Percentiles rank a stretch among this genome's conserved stretches.
Evolutionary conservation across 2,329 filamentous ascomycete genomes (phyloP).

Genomic region (Epichloe scottii): DNA sequence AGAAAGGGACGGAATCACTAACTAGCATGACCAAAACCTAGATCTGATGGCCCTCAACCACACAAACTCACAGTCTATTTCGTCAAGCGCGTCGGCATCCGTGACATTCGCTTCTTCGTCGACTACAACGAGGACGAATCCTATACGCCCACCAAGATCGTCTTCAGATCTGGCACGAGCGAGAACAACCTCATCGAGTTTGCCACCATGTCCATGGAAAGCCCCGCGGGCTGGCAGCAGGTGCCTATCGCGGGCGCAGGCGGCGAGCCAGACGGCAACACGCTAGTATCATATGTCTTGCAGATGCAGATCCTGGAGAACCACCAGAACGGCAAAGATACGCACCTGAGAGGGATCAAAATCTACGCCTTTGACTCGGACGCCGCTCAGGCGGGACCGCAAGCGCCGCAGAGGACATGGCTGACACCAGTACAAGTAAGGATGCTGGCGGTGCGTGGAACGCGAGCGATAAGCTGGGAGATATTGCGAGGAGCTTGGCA

Average conservation of each 20-base stretch:
- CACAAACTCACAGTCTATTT: constrained; percentile 78
- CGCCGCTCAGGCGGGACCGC: constrained; percentile 24
- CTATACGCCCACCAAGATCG: constrained; percentile 89
- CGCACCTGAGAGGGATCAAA: constrained; percentile 88
- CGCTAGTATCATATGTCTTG: constrained; percentile 76
- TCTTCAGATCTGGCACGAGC: constrained; percentile 79
- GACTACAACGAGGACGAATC: constrained; percentile 91
- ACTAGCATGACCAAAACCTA: constrained; percentile 16
- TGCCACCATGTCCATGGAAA: constrained; percentile 62
- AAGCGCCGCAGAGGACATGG: constrained; percentile 17
- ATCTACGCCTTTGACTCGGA: constrained; percentile 55
- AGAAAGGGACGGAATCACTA: background rate
- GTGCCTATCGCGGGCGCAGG: constrained; percentile 49
- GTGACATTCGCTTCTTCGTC: constrained; percentile 68
- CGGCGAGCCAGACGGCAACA: constrained; percentile 53
- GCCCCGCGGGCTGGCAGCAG: constrained; percentile 82
- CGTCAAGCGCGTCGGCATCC: constrained; percentile 68
- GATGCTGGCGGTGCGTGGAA: constrained; percentile 7
- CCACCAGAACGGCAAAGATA: constrained; percentile 98
- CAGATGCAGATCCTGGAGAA: constrained; percentile 90
- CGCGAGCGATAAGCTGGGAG: constrained; percentile 14
- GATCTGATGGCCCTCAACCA: constrained; percentile 73
- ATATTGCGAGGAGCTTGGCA: constrained; percentile 17
- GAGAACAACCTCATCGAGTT: constrained; percentile 88
- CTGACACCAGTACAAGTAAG: constrained; percentile 9